A percentile compares a stretch with the other conserved stretches of the same genome.
These are phyloP conservation scores for Hypoxylon sp. DNA, from an alignment of 2,329 filamentous ascomycete genomes.

Conservation along the genomic window DNA sequence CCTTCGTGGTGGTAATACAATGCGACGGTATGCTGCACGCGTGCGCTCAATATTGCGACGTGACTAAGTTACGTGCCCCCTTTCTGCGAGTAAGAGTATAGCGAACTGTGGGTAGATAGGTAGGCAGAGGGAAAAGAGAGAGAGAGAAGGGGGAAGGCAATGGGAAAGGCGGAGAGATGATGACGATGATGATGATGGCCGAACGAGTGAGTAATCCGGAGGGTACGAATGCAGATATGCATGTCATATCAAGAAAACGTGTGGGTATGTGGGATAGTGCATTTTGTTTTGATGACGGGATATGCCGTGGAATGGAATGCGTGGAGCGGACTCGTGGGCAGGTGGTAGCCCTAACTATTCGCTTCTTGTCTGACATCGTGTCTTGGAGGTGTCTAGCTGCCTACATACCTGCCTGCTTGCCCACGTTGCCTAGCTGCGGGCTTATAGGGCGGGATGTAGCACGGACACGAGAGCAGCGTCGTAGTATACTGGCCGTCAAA, in stretches of 20 bases:
- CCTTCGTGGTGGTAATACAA: slow-evolving; percentile 51
- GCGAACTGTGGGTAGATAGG: slow-evolving; percentile 8
- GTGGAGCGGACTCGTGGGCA: background rate
- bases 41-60: slow-evolving; percentile 35
- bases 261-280: background rate
- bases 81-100: slow-evolving; percentile 19
- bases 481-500: slow-evolving; percentile 5
- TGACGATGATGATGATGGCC: too few species aligned
- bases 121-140: slow-evolving; percentile 12
- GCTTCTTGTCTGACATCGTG: slow-evolving; percentile 9
- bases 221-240: background rate
- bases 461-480: slow-evolving; percentile 13
- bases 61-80: background rate
- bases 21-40: slow-evolving; percentile 46
- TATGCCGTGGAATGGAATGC: background rate
- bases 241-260: background rate
- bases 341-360: slow-evolving; percentile 10
- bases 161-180: background rate
- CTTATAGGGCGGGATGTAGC: slow-evolving; percentile 19
- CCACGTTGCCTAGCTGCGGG: slow-evolving; percentile 3
- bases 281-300: background rate
- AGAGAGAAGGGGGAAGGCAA: slow-evolving; percentile 7
- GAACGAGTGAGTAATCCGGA: background rate
- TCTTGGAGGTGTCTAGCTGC: background rate
- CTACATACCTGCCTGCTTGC: slow-evolving; percentile 1